Evolutionary conservation across 768 basidiomycete genomes (phyloP).

Genomic region (Auricularia heimuer): DNA sequence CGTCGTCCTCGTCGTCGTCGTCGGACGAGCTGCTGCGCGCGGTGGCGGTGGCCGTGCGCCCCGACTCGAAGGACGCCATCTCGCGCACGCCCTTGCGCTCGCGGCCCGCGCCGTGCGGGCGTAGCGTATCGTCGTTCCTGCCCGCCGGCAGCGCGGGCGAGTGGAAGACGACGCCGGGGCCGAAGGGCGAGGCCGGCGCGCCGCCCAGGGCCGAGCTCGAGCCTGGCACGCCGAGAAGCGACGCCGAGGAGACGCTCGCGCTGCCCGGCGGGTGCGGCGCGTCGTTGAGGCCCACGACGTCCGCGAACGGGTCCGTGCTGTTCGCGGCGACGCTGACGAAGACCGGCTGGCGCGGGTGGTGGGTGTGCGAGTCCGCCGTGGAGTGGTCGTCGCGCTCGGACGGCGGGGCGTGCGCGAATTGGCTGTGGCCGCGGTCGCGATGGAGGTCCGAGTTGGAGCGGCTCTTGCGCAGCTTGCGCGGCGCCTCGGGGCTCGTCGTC

Average conservation of each 20-base stretch:
- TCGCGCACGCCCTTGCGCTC: conserved; percentile 45
- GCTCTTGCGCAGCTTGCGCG: conserved; percentile 52
- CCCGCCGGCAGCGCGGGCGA: conserved; percentile 36
- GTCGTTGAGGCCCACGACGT: neutral
- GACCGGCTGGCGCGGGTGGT: neutral
- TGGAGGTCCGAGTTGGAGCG: neutral
- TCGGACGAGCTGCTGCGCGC: neutral
- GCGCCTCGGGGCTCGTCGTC: conserved; percentile 22
- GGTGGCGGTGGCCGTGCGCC: conserved; percentile 46
- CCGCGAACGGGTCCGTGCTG: neutral
- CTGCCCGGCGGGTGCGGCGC: neutral
- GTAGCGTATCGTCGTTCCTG: conserved; percentile 11
- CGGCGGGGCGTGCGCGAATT: neutral
- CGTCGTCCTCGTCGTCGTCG: neutral
- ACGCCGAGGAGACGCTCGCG: neutral
- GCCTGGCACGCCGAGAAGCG: neutral
- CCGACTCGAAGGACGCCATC: conserved; percentile 84
- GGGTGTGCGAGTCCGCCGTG: neutral
- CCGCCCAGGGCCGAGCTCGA: neutral
- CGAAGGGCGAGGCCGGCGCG: conserved; percentile 38
- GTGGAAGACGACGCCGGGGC: conserved; percentile 51
- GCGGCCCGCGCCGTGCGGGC: conserved; percentile 32
- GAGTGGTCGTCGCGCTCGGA: neutral
- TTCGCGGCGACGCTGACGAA: neutral
- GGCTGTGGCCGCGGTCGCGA: no score